Evolutionary conservation across 768 basidiomycete species (phyloP).

Genomic region (Nevesoporus exiguus): DNA sequence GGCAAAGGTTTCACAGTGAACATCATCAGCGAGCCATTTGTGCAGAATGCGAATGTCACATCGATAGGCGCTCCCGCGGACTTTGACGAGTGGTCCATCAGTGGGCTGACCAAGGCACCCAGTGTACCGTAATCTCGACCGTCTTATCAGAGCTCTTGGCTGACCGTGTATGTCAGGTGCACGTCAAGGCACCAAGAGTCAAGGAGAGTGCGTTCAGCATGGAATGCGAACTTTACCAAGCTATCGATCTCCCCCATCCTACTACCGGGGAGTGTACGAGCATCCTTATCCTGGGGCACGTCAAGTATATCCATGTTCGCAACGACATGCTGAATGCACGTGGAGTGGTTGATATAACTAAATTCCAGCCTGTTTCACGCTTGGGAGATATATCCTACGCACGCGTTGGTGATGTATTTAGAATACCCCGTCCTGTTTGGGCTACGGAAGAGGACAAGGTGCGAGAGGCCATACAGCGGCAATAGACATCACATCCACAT

Average conservation of each 20-base stretch:
- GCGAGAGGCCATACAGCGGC: background rate
- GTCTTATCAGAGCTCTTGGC: background rate
- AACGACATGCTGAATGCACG: slow-evolving; percentile 37
- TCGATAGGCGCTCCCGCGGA: slow-evolving; percentile 36
- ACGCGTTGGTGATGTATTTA: slow-evolving; percentile 27
- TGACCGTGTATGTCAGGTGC: slow-evolving; percentile 16
- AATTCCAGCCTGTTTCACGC: slow-evolving; percentile 36
- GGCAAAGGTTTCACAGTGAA: slow-evolving; percentile 47
- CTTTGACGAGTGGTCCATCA: slow-evolving; percentile 39
- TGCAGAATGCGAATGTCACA: slow-evolving; percentile 37
- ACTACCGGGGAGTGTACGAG: slow-evolving; percentile 25
- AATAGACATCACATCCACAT: slow-evolving; percentile 7
- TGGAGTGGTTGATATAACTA: slow-evolving; percentile 35
- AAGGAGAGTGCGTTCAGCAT: slow-evolving; percentile 45
- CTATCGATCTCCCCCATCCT: slow-evolving; percentile 32
- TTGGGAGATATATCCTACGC: slow-evolving; percentile 41
- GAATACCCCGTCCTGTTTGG: slow-evolving; percentile 26
- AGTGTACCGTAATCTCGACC: slow-evolving; percentile 1
- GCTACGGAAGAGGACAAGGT: slow-evolving; percentile 15
- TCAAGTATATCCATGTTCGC: slow-evolving; percentile 42
- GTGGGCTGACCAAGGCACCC: slow-evolving; percentile 24
- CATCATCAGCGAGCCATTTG: slow-evolving; percentile 51
- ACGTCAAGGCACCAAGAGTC: slow-evolving; percentile 39
- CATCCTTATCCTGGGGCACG: slow-evolving; percentile 36
- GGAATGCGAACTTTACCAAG: slow-evolving; percentile 42